Base-by-base conservation (phyloP, 2,329 filamentous ascomycete genomes). In the Trichoderma oligosporum region DNA sequence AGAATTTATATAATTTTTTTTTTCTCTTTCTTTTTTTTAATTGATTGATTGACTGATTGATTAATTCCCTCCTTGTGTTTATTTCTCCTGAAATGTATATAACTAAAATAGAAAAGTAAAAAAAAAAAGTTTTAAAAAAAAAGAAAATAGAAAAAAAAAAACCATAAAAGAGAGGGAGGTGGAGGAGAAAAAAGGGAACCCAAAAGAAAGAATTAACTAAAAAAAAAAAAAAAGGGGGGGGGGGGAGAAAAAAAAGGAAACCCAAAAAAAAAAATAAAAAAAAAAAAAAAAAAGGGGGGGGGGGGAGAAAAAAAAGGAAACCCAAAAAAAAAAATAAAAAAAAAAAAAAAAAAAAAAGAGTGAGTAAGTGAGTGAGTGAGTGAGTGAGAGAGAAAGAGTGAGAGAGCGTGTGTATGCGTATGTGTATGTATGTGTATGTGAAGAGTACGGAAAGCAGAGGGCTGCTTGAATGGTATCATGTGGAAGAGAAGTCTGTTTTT, bases 391-490 rank as follows among this genome's bases (percentile, higher is more conserved):
- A n/a, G n/a, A n/a, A n/a, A n/a, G n/a, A n/a, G n/a, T n/a, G n/a
- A n/a, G n/a, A n/a, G n/a, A n/a, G n/a, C n/a, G n/a, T n/a, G n/a
- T n/a, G n/a, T n/a, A n/a, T n/a, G n/a, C n/a, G n/a, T n/a, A n/a
- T n/a, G n/a, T n/a, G n/a, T n/a, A n/a, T n/a, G n/a, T n/a, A n/a
- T n/a, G n/a, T n/a, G n/a, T n/a, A n/a, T n/a, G n/a, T n/a, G n/a
- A n/a, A n/a, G n/a, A n/a, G n/a, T n/a, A n/a, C n/a, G n/a, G n/a
- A n/a, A n/a, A n/a, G n/a, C n/a, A n/a, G n/a, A n/a, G n/a, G n/a
- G n/a, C 18, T 22, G 18, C 44, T 47, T 51, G 35, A 27, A 41
- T 52, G 48, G 48, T 52, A 52, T 52, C 48, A 52, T 52, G 48
- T 52, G 14, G 35, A 44, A 44, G 11, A 11, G 7, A 6, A n/a